Evolutionary conservation across 2,329 filamentous ascomycete genomes (phyloP).

Genomic region (Microsporum canis): DNA sequence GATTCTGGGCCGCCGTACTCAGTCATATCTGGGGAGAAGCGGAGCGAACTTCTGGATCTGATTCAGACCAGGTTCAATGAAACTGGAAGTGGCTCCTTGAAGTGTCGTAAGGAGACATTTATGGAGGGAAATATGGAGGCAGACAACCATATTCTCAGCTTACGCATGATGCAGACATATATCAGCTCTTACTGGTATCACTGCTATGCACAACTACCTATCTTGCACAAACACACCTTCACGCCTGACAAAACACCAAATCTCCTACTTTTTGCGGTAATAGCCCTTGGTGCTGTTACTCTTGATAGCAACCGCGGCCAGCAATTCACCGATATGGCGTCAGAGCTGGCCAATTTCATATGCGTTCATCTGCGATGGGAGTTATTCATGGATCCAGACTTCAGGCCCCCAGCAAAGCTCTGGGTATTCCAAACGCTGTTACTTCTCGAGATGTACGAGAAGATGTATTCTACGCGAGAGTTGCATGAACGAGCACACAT

Average conservation of each 20-base stretch:
- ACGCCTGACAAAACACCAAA: slow-evolving; percentile 76
- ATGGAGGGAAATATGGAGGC: slow-evolving; percentile 64
- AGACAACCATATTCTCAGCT: slow-evolving; percentile 56
- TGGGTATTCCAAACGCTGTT: slow-evolving; percentile 93
- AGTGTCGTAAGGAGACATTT: slow-evolving; percentile 63
- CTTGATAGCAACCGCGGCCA: slow-evolving; percentile 71
- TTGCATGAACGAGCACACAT: slow-evolving; percentile 93
- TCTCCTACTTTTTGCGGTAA: slow-evolving; percentile 73
- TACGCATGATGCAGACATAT: slow-evolving; percentile 92
- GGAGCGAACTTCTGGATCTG: slow-evolving; percentile 68
- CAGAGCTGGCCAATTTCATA: slow-evolving; percentile 76
- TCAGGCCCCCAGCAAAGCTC: slow-evolving; percentile 80
- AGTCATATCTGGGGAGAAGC: slow-evolving; percentile 75
- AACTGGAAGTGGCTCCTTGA: slow-evolving; percentile 59
- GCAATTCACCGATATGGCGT: slow-evolving; percentile 62
- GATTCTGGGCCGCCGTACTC: slow-evolving; percentile 71
- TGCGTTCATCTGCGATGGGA: slow-evolving; percentile 93
- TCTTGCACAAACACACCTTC: slow-evolving; percentile 90
- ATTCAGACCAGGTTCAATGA: slow-evolving; percentile 75
- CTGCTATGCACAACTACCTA: slow-evolving; percentile 88
- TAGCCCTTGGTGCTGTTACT: slow-evolving; percentile 83
- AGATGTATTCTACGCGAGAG: slow-evolving; percentile 89
- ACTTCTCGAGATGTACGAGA: slow-evolving; percentile 86
- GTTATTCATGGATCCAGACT: slow-evolving; percentile 83
- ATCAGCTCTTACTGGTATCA: slow-evolving; percentile 90